Evolutionary conservation across 225 moss, liverwort and hornwort genomes (phyloP), one percentile per base, ranked within the genome.

Genomic region (Marchantia paleacea): DNA sequence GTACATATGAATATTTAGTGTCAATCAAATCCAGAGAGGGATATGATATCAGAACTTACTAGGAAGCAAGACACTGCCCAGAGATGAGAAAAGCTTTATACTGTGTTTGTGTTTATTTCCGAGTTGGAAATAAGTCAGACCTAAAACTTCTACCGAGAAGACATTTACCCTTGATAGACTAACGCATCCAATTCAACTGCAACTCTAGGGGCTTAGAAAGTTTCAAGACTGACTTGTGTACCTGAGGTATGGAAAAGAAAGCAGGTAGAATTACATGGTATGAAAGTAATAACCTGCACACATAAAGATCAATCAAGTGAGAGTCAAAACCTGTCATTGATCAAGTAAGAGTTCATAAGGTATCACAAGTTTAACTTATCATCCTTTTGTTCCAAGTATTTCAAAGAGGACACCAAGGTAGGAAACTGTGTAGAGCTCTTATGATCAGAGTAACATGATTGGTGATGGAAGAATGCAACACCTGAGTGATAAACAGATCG

Each of bases 171-270:
- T 39, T 39, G 39, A 39, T 39, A 39, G 5, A 39, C 39, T 39
- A 39, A 39, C 39, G 5, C 39, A 39, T 39, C 39, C 39, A 39
- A 39, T 39, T n/a, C 39, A 39, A 2, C 39, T 39, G 39, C 39
- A 39, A 39, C 39, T 39, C 39, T 39, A 39, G 39, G 39, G n/a
- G n/a, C n/a, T n/a, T n/a, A n/a, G 11, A 25, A 25, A 58, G 55
- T 14, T 57, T 58, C 58, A 75, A 16, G 7, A 1, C n/a, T 12
- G 39, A 76, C 24, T 28, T 61, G 20, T 62, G 75, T 85, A 96
- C 96, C 96, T 96, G 96, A 24, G 96, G 96, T 77, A 96, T 96
- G 68, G 96, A 93, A 83, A 92, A 96, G 87, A 96, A 96, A 2
- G 96, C 88, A 48, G 96, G 96, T 75, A 96, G 90, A 63, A 96